These are phyloP conservation scores for Xylaria acuta DNA, from an alignment of 495 filamentous ascomycete species.

Conservation along the genomic window DNA sequence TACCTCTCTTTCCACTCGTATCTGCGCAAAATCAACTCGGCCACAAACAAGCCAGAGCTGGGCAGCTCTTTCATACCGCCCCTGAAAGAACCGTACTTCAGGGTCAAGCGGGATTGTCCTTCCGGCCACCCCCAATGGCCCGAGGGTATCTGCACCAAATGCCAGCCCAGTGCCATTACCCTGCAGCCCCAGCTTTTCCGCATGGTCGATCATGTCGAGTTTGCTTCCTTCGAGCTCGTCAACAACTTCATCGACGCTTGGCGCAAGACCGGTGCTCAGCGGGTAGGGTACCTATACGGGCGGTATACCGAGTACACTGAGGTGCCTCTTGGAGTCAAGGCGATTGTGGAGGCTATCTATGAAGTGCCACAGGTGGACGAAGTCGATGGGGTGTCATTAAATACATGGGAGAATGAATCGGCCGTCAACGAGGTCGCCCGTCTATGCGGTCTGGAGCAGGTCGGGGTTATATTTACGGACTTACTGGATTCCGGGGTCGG, in stretches of 20 bases:
- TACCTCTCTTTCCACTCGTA: constrained; percentile 96
- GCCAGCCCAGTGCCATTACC: constrained; percentile 96
- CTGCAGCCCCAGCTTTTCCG: constrained; percentile 91
- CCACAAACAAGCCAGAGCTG: constrained; percentile 93
- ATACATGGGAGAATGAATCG: constrained; percentile 86
- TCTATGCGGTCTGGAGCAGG: constrained; percentile 84
- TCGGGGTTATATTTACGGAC: constrained; percentile 96
- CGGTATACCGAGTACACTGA: constrained; percentile 89
- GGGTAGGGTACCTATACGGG: constrained; percentile 90
- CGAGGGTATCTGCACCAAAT: constrained; percentile 98
- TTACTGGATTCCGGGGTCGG: constrained; percentile 80
- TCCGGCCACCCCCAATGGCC: constrained; percentile 93
- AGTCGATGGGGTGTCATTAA: constrained; percentile 86
- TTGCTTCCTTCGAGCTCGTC: constrained; percentile 79
- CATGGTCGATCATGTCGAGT: constrained; percentile 99
- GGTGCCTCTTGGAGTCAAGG: constrained; percentile 93
- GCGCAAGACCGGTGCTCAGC: constrained; percentile 78
- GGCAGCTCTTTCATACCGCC: constrained; percentile 95
- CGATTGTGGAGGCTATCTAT: constrained; percentile 96
- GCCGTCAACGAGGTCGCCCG: constrained; percentile 81
- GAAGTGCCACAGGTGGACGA: constrained; percentile 93
- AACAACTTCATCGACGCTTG: constrained; percentile 90
- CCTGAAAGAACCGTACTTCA: constrained; percentile 89
- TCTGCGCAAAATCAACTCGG: constrained; percentile 90
- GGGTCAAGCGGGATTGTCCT: constrained; percentile 86